Percentiles rank a stretch among this genome's conserved stretches.
phyloP scores from a whole-genome alignment of 768 basidiomycete species.

The Chalciporus piperatus region DNA sequence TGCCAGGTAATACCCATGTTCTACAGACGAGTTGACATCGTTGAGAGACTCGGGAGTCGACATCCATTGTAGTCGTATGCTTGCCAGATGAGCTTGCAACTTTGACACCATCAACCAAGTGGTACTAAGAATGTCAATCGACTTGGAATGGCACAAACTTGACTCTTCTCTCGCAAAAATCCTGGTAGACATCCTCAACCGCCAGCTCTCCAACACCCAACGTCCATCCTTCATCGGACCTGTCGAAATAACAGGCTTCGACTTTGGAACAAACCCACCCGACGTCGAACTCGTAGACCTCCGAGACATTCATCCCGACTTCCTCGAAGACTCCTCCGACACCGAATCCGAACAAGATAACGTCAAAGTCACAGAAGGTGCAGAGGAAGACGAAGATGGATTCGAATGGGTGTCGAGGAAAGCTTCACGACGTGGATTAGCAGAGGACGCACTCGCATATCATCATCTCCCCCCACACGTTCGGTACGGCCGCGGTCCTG shows the following conservation, averaged over 20 bases:
- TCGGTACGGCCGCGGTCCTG: slow-evolving; percentile 58
- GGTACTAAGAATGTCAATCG: slow-evolving; percentile 75
- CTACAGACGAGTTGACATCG: neutral
- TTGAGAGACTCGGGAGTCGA: neutral
- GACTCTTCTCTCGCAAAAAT: slow-evolving; percentile 66
- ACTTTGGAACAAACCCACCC: slow-evolving; percentile 81
- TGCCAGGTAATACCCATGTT: neutral
- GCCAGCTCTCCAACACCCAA: slow-evolving; percentile 63
- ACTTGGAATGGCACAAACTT: slow-evolving; percentile 89
- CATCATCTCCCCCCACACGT: slow-evolving; percentile 73
- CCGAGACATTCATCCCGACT: slow-evolving; percentile 91
- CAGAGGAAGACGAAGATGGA: slow-evolving; percentile 67
- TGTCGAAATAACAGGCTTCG: slow-evolving; percentile 78
- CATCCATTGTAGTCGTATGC: neutral
- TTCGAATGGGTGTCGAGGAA: slow-evolving; percentile 80
- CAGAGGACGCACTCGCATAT: slow-evolving; percentile 53
- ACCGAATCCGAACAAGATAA: slow-evolving; percentile 32
- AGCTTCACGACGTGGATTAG: slow-evolving; percentile 53
- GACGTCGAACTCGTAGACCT: slow-evolving; percentile 90
- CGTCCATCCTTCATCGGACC: slow-evolving; percentile 96
- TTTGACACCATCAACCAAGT: neutral
- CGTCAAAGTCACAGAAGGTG: slow-evolving; percentile 49
- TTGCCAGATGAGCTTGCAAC: neutral
- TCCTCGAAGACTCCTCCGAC: slow-evolving; percentile 70
- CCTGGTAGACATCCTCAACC: slow-evolving; percentile 75